Percentiles rank a stretch among this genome's conserved stretches.
These are phyloP conservation scores for Cystobasidium pallidum DNA, from an alignment of 1,284 basidiomycete genomes.

Conservation along the genomic window DNA sequence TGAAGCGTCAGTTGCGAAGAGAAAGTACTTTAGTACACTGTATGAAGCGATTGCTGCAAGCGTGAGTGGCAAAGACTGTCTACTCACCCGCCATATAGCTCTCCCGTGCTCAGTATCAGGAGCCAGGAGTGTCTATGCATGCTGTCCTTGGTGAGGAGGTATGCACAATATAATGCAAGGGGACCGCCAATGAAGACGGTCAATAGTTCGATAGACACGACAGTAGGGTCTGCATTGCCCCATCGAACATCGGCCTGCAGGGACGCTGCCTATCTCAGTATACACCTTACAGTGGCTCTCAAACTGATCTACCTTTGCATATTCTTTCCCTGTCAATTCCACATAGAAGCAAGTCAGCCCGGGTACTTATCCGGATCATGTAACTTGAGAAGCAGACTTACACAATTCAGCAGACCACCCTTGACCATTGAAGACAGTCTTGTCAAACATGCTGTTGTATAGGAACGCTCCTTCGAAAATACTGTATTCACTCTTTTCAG, in stretches of 20 bases:
- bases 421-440: slow-evolving; percentile 28
- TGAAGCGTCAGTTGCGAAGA: slow-evolving; percentile 1
- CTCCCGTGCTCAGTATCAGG: slow-evolving; percentile 34
- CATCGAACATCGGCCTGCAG: slow-evolving; percentile 76
- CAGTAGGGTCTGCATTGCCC: slow-evolving; percentile 73
- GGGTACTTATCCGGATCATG: not conserved
- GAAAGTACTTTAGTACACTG: not conserved
- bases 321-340: slow-evolving; percentile 33
- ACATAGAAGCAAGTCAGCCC: not conserved
- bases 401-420: slow-evolving; percentile 29
- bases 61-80: not conserved
- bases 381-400: slow-evolving; percentile 17
- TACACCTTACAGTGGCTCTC: too few species aligned
- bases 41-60: too few species aligned
- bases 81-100: slow-evolving; percentile 41
- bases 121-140: slow-evolving; percentile 42
- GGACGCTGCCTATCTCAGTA: too few species aligned
- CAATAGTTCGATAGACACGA: slow-evolving; percentile 77
- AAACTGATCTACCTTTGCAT: slow-evolving; percentile 27
- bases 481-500: slow-evolving; percentile 3
- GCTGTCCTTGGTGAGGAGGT: slow-evolving; percentile 30
- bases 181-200: slow-evolving; percentile 64
- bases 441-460: slow-evolving; percentile 30
- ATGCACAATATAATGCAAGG: slow-evolving; percentile 37
- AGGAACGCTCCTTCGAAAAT: slow-evolving; percentile 44